Base-by-base conservation (phyloP, 176 grass and related monocot genomes). In the Secale cereale region DNA sequence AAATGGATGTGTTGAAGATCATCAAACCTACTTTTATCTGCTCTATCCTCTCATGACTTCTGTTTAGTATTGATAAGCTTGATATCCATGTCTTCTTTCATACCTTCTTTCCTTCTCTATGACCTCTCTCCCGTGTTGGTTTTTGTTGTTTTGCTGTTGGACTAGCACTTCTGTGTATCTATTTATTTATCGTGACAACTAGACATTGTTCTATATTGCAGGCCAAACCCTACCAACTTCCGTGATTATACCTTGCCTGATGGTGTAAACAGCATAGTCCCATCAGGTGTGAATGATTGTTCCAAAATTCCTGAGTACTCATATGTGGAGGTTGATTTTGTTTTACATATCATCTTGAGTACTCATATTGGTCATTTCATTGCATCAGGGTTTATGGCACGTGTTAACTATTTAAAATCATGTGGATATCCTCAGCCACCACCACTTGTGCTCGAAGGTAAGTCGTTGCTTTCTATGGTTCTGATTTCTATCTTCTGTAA, bases 261-360 rank as follows among this genome's bases (percentile, higher is more conserved):
- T 69, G 37, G 36, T 70, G 75, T 85, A 70, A 43, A 1, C 14
- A 54, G 48, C 2, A 2, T 65, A 65, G 63, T 65, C 6, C 74
- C 83, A 59, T 85, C 74, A 85, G 46, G 83, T 78, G 16, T 85
- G 83, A 85, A 59, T 36, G 29, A 36, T 57, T 3, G 7, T 68
- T 43, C 59, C 33, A 35, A 35, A 35, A 35, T 4, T 35, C 3
- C 33, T n/a, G n/a, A n/a, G n/a, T 35, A 35, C 5, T 35, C 4
- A 3, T 1, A 0, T 4, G 74, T 3, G 15, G 14, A 65, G 28
- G 16, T 20, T 40, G 37, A 40, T 40, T 1, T 40, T 40, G 10
- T 10, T 8, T 1, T 10, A 40, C 37, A 40, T 40, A 40, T 40
- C 37, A 40, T 40, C 37, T 40, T 40, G 7, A 40, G 6, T 40